Evolutionary conservation across 179 eudicot genomes (phyloP), one percentile per base, ranked within the genome.

Genomic region (Drosera spatulata): DNA sequence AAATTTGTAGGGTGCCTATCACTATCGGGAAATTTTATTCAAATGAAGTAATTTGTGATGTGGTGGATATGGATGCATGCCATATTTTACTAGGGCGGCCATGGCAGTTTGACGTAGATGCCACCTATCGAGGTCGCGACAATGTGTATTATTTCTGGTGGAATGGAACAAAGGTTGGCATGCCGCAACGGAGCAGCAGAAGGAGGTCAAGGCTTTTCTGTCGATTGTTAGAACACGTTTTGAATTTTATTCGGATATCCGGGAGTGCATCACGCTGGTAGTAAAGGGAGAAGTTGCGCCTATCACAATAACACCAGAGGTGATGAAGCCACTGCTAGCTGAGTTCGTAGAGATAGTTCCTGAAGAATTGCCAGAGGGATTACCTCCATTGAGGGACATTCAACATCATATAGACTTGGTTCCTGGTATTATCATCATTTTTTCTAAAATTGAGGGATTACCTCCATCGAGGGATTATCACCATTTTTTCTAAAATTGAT

Each of bases 401-500:
- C 15, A 51, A 13, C 12, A 51, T 8, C 46, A 57, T 3, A 56
- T 45, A 13, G 53, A 55, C 33, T 6, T 45, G 0, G 40, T 63
- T 0, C 66, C 1, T 7, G 10, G 66, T n/a, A n/a, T n/a, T n/a
- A n/a, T n/a, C n/a, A 3, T 41, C 60, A 15, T 37, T 10, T n/a
- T 6, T 55, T 3, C 12, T 60, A 2, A 63, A 63, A 5, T 15
- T 42, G 2, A 41, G 41, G 0, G 41, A 41, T 6, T 55, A 55
- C 39, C 41, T 1, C 10, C 8, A n/a, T 22, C 13, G 59, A 11
- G n/a, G 4, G n/a, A 45, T 61, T 2, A 10, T 50, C 0, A 45
- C 3, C 5, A 4, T 38, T 2, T 67, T 61, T 49, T 11, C 48
- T 2, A 48, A 54, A 11, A 61, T 67, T 37, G 56, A 67, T 39